These are phyloP conservation scores for Scytalidium sp. DNA, from an alignment of 2,329 filamentous ascomycete species.

Conservation along the genomic window DNA sequence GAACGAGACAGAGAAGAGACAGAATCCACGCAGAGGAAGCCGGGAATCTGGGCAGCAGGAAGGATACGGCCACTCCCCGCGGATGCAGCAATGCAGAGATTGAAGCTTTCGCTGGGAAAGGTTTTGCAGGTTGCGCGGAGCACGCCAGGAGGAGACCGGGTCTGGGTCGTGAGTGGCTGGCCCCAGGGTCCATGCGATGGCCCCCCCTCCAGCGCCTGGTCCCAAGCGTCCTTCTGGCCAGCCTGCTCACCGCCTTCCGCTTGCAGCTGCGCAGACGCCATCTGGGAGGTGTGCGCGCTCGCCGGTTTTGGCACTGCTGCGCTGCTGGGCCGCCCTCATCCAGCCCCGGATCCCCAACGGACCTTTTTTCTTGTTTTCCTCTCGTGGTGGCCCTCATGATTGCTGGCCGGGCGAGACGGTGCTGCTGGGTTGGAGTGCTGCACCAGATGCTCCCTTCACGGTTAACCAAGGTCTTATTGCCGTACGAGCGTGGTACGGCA, in stretches of 20 bases:
- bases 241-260: background rate
- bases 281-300: background rate
- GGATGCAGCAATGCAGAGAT: background rate
- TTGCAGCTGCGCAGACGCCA: background rate
- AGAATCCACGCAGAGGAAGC: background rate
- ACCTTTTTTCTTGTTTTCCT: too few relatives aligned
- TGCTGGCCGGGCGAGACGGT: too few relatives aligned
- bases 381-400: too few relatives aligned
- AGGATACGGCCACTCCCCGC: background rate
- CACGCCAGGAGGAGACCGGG: background rate
- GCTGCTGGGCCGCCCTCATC: background rate
- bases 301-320: background rate
- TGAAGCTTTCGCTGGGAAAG: background rate
- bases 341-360: too few relatives aligned
- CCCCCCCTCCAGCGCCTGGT: background rate
- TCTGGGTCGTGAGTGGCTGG: background rate
- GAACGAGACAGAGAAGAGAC: too few relatives aligned
- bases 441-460: too few relatives aligned
- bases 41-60: background rate
- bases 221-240: too few relatives aligned
- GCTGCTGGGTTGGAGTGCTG: too few relatives aligned
- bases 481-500: too few relatives aligned
- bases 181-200: background rate
- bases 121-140: background rate
- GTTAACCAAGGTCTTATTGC: too few relatives aligned